Evolutionary conservation across 306 rosid genomes (phyloP).

Genomic region (Prunus armeniaca): DNA sequence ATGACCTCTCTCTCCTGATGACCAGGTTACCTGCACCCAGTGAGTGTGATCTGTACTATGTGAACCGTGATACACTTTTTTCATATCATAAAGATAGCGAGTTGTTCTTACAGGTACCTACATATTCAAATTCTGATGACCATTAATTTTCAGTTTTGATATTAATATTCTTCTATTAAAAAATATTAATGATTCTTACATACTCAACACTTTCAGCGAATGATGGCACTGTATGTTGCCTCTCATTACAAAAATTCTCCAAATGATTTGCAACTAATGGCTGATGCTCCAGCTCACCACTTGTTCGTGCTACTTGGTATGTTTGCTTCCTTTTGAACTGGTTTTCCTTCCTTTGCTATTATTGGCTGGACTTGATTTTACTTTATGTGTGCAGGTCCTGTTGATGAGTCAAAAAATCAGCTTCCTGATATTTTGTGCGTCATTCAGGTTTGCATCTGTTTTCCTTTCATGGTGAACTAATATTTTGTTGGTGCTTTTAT

Average conservation of each 20-base stretch:
- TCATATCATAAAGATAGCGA: conserved; percentile 92
- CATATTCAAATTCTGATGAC: not conserved
- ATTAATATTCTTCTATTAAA: not conserved
- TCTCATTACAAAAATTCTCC: conserved; percentile 99
- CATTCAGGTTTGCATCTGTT: conserved; percentile 67
- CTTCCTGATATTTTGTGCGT: conserved; percentile 99
- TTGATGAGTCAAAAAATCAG: conserved; percentile 82
- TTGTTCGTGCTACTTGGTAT: conserved; percentile 93
- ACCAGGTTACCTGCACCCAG: conserved; percentile 77
- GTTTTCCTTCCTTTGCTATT: conserved; percentile 1
- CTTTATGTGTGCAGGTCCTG: conserved; percentile 68
- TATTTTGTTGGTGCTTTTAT: not conserved
- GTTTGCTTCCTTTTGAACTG: conserved; percentile 14
- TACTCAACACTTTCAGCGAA: conserved; percentile 61
- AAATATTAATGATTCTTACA: conserved; percentile 17
- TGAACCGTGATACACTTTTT: conserved; percentile 93
- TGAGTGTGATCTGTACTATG: conserved; percentile 89
- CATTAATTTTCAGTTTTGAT: not conserved
- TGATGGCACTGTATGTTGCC: conserved; percentile 97
- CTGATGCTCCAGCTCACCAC: conserved; percentile 99
- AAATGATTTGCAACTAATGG: conserved; percentile 92
- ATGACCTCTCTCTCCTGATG: conserved; percentile 4
- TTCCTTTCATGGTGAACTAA: not conserved
- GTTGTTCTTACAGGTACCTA: conserved; percentile 84
- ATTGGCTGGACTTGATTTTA: conserved; percentile 19